Evolutionary conservation across 2,329 filamentous ascomycete species (phyloP).

Genomic region (Colletotrichum falcatum): DNA sequence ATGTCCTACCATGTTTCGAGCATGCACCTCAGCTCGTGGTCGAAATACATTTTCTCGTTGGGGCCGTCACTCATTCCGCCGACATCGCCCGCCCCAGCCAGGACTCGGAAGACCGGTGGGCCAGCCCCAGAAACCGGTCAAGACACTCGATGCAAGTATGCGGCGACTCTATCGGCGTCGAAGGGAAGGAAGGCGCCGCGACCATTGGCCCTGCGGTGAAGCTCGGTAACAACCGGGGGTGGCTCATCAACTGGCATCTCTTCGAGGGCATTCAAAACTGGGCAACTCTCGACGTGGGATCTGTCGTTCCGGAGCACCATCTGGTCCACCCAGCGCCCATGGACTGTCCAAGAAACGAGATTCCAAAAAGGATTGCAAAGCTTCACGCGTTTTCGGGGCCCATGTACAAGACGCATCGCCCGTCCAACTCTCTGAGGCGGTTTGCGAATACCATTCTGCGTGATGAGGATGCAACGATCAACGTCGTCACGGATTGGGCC

Average conservation of each 20-base stretch:
- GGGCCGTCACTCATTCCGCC: not conserved
- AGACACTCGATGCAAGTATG: not conserved
- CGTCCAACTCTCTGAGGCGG: not conserved
- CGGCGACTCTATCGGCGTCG: conserved; percentile 13
- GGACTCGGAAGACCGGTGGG: not conserved
- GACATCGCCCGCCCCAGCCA: not conserved
- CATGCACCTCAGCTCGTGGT: not conserved
- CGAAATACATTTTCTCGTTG: not conserved
- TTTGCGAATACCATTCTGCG: not conserved
- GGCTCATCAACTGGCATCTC: conserved; percentile 16
- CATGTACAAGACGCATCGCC: not conserved
- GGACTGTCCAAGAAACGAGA: not conserved
- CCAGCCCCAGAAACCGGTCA: not conserved
- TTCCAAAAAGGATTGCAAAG: not conserved
- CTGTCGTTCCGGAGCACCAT: not conserved
- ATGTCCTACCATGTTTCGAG: not conserved
- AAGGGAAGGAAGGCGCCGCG: not conserved
- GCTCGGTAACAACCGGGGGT: not conserved
- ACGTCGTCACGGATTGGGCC: conserved; percentile 19
- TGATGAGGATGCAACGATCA: not conserved
- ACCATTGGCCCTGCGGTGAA: conserved; percentile 9
- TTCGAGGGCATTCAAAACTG: not conserved
- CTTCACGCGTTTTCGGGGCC: not conserved
- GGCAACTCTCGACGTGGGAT: not conserved
- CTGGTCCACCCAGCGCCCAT: conserved; percentile 14